phyloP scores from a whole-genome alignment of 768 basidiomycete species.

The Russula lepida region DNA sequence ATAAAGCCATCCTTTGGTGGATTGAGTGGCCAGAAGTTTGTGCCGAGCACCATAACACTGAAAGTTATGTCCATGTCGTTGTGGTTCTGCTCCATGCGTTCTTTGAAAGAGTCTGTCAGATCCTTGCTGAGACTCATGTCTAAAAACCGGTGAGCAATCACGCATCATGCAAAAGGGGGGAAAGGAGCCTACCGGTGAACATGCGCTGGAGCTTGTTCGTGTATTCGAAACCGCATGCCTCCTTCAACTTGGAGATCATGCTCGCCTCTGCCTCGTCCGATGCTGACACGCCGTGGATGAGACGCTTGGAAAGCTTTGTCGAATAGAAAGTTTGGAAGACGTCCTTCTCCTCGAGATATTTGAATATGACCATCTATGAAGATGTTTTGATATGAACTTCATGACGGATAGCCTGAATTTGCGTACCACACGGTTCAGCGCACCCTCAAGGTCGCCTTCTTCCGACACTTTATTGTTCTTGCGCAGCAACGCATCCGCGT shows the following conservation, averaged over 20 bases:
- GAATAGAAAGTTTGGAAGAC: slow-evolving; percentile 98
- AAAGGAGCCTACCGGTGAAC: slow-evolving; percentile 70
- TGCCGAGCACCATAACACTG: slow-evolving; percentile 87
- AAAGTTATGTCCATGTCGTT: slow-evolving; percentile 86
- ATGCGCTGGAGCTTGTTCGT: slow-evolving; percentile 93
- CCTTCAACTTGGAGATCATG: slow-evolving; percentile 98
- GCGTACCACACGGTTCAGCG: slow-evolving; percentile 82
- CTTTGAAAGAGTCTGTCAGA: slow-evolving; percentile 90
- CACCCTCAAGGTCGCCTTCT: slow-evolving; percentile 83
- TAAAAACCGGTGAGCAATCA: slow-evolving; percentile 25
- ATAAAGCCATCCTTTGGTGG: slow-evolving; percentile 79
- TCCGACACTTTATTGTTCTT: slow-evolving; percentile 96
- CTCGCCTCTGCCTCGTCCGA: slow-evolving; percentile 95
- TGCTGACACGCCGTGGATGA: slow-evolving; percentile 84
- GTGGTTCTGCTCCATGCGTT: slow-evolving; percentile 81
- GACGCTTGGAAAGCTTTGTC: slow-evolving; percentile 85
- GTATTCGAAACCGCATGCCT: slow-evolving; percentile 94
- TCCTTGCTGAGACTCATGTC: slow-evolving; percentile 96
- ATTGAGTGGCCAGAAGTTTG: slow-evolving; percentile 91
- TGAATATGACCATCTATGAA: slow-evolving; percentile 89
- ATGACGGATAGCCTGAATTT: neutral
- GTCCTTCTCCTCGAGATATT: slow-evolving; percentile 97
- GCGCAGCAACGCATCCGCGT: slow-evolving; percentile 78
- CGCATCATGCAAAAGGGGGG: neutral
- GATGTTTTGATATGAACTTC: neutral